These are phyloP conservation scores for Trichoderma harzianum DNA, from an alignment of 2,329 filamentous ascomycete genomes.

Conservation along the genomic window DNA sequence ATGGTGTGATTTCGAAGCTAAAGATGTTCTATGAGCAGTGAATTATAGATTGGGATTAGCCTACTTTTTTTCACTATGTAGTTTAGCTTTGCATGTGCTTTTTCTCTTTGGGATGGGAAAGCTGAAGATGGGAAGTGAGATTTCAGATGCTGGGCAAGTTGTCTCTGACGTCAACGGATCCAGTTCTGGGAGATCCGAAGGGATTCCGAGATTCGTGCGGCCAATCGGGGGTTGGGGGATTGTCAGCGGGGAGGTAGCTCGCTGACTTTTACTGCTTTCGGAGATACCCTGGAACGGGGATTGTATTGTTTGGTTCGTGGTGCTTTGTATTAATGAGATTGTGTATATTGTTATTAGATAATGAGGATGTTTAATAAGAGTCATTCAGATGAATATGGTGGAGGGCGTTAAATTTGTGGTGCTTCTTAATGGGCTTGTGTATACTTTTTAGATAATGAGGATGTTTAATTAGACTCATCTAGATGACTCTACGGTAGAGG, in stretches of 20 bases:
- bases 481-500: too few relatives aligned
- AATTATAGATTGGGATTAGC: not conserved
- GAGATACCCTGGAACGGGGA: not conserved
- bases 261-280: not conserved
- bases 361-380: not conserved
- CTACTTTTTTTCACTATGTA: not conserved
- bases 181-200: not conserved
- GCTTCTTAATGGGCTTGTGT: too few relatives aligned
- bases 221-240: not conserved
- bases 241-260: not conserved
- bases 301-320: not conserved
- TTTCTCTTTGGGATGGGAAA: not conserved
- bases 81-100: not conserved
- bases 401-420: too few relatives aligned
- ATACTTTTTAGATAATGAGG: too few relatives aligned
- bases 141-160: not conserved
- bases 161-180: slow-evolving; percentile 6
- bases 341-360: not conserved
- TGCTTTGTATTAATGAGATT: not conserved
- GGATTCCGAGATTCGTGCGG: not conserved
- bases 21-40: not conserved
- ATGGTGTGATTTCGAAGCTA: not conserved
- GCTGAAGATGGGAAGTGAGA: not conserved
- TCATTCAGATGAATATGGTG: too few relatives aligned
- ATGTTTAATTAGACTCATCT: too few relatives aligned